Base-by-base conservation (phyloP, 805 yeast species). In the Spathaspora girioi region DNA sequence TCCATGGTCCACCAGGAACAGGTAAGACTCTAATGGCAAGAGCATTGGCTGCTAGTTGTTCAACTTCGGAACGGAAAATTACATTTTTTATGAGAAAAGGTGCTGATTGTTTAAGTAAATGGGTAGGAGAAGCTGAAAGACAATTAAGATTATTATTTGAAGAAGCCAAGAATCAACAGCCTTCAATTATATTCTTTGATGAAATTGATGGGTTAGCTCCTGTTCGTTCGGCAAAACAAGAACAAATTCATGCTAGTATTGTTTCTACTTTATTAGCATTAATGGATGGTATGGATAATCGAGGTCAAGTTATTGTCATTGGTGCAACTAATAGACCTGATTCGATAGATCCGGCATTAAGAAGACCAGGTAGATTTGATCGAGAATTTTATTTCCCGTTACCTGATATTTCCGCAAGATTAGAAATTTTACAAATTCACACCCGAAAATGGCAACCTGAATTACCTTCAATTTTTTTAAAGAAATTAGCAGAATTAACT, bases 81-180 rank as follows among this genome's bases (percentile, higher is more conserved):
- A 91, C 99, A 0, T 94, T 94, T 63, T 94, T 91, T 69, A 94
- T 94, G 99, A 76, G 99, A 55, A 94, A 94, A 66, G 99, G 99
- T 56, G 98, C 99, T 0, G 99, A 94, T 67, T 88, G 96, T 64
- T 73, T 94, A 59, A 89, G 97, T 44, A 94, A 94, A 71, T 94
- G 99, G 99, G 98, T 94, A 3, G 99, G 99, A 61, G 99, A 94
- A 68, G 98, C 98, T 5, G 99, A 94, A 69, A 79, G 99, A 57
- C 98, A 94, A 66, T 74, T 94, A 54, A 75, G 99, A 53, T 73
- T 93, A 43, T 71, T 94, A 51, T 94, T 94, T 66, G 98, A 94
- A 70, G 98, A 94, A 68, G 99, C 99, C 1, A 87, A 87, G 60
- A 90, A 89, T 56, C 92, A 91, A 59, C 99, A 94, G 69, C 99